Conservation (phyloP, 352 stramenopile genomes). For the Phytophthora vignae region DNA sequence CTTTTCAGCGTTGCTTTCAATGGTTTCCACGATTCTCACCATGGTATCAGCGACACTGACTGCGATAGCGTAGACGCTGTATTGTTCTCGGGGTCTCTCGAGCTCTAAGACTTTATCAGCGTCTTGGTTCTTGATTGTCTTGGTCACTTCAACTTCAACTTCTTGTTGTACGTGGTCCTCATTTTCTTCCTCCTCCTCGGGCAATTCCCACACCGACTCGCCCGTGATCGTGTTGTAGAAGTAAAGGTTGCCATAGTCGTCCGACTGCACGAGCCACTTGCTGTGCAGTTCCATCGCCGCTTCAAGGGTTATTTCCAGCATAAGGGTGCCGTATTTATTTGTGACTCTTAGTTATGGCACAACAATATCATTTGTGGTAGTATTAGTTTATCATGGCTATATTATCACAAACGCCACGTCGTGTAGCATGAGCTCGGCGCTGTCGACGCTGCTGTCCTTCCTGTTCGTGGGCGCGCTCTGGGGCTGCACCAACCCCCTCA, state of each 20-base stretch:
- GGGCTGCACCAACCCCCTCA: constrained; percentile 88
- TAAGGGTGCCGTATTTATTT: not conserved
- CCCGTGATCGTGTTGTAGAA: constrained; percentile 76
- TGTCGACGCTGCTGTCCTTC: constrained; percentile 74
- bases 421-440: constrained; percentile 30
- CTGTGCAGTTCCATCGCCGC: not conserved
- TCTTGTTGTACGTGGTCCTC: constrained; percentile 12
- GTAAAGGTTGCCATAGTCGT: constrained; percentile 79
- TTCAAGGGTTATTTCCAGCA: not conserved
- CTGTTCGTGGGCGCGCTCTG: constrained; percentile 86
- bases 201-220: constrained; percentile 77
- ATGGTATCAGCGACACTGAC: constrained; percentile 57
- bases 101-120: not conserved
- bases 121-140: not conserved
- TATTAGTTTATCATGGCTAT: not conserved
- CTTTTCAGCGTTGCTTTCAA: constrained; percentile 44
- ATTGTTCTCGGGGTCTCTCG: constrained; percentile 21
- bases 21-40: constrained; percentile 44
- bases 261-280: constrained; percentile 72
- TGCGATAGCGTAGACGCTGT: constrained; percentile 51
- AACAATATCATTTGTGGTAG: not conserved
- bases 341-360: not conserved
- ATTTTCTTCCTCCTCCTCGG: constrained; percentile 46
- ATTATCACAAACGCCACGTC: not conserved
- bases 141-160: constrained; percentile 9